Evolutionary conservation across 2,329 filamentous ascomycete species (phyloP).

Genomic region (Westerdykella sp.): DNA sequence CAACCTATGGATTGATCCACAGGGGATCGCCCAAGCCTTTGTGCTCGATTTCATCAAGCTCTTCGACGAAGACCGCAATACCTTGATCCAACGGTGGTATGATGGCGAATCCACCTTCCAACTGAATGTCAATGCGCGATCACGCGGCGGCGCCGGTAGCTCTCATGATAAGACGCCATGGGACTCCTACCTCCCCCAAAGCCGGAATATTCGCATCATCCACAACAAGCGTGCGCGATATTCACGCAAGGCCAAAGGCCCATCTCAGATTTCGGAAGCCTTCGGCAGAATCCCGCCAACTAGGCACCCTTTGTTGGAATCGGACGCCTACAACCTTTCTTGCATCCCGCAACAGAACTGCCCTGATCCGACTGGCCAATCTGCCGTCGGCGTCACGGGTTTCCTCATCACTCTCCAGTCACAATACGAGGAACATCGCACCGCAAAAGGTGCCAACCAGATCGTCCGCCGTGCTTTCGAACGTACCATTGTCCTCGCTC

Average conservation of each 20-base stretch:
- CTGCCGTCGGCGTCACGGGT: conserved; percentile 63
- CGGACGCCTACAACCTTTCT: conserved; percentile 76
- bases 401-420: conserved; percentile 75
- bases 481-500: conserved; percentile 71
- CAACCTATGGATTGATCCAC: conserved; percentile 68
- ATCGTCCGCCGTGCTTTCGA: conserved; percentile 64
- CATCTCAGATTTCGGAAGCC: conserved; percentile 57
- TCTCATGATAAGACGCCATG: conserved; percentile 51
- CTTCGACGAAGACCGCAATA: conserved; percentile 66
- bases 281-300: conserved; percentile 69
- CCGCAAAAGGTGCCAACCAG: conserved; percentile 50
- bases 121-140: conserved; percentile 61
- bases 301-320: conserved; percentile 64
- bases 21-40: conserved; percentile 68
- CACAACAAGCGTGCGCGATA: conserved; percentile 55
- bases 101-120: conserved; percentile 72
- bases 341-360: conserved; percentile 69
- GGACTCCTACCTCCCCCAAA: conserved; percentile 69
- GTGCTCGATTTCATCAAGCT: conserved; percentile 65
- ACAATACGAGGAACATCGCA: conserved; percentile 66
- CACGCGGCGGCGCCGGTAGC: conserved; percentile 44
- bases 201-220: conserved; percentile 70
- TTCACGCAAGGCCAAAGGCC: conserved; percentile 60
- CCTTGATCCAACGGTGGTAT: conserved; percentile 62
- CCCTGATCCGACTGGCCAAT: conserved; percentile 61